Conservation (phyloP, 805 yeast genomes). For the Yarrowia porcina region DNA sequence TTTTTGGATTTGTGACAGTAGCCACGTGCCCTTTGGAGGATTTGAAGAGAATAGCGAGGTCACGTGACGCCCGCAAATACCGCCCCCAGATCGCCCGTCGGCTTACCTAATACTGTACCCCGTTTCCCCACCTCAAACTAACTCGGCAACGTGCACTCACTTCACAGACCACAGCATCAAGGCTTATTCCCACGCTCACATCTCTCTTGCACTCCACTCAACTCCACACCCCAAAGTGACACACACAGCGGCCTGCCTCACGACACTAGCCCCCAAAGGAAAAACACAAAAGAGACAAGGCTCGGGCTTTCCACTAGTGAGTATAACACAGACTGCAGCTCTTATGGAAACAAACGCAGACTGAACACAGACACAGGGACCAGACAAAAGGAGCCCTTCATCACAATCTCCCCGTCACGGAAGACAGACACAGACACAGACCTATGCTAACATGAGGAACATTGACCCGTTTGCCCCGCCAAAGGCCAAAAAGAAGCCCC, state of each 20-base stretch:
- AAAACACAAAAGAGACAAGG: neutral
- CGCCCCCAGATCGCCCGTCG: too few species aligned
- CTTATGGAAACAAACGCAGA: too few species aligned
- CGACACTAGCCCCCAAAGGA: neutral
- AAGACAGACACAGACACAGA: too few species aligned
- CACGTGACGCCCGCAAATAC: too few species aligned
- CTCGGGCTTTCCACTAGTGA: neutral
- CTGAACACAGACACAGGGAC: neutral
- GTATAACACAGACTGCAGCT: neutral
- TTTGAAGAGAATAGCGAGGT: too few species aligned
- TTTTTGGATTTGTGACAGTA: too few species aligned
- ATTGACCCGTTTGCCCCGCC: conserved; percentile 13
- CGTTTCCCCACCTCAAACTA: neutral
- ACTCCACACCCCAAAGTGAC: neutral
- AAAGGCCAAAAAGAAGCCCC: conserved; percentile 12
- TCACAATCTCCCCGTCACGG: too few species aligned
- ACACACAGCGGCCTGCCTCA: neutral
- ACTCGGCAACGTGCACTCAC: conserved; percentile 2
- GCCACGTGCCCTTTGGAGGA: too few species aligned
- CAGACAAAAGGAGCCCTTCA: too few species aligned
- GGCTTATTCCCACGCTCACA: neutral
- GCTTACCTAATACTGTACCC: neutral
- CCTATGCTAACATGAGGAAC: conserved; percentile 17
- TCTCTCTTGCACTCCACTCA: neutral
- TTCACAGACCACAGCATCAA: neutral